These are phyloP conservation scores for Trapa bicornis DNA, from an alignment of 345 rosid genomes.

Conservation along the genomic window DNA sequence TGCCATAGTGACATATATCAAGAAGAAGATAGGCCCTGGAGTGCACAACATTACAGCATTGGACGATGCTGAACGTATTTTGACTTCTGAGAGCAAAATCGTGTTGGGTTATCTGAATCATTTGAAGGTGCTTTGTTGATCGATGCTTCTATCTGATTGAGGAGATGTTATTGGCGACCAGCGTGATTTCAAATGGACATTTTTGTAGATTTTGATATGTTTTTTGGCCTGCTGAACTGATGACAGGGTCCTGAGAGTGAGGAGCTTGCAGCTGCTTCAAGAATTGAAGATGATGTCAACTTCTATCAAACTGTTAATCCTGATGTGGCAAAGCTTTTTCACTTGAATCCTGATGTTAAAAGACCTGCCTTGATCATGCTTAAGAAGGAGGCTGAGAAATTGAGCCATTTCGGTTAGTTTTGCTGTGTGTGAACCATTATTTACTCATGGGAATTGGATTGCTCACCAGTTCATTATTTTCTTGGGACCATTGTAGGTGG, in stretches of 20 bases:
- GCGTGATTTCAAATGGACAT: background rate
- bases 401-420: conserved; percentile 68
- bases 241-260: conserved; percentile 72
- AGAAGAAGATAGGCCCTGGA: too few species aligned
- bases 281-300: conserved; percentile 80
- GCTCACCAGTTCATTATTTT: background rate
- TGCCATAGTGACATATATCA: too few species aligned
- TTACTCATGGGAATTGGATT: background rate
- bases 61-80: too few species aligned
- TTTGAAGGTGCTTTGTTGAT: conserved; percentile 51
- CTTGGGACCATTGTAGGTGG: conserved; percentile 43
- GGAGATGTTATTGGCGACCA: background rate
- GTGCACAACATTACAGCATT: too few species aligned
- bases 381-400: conserved; percentile 79
- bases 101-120: conserved; percentile 79
- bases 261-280: conserved; percentile 74
- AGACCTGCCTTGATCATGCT: conserved; percentile 74
- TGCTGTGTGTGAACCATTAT: background rate
- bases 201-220: background rate
- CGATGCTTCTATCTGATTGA: background rate
- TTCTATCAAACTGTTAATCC: conserved; percentile 86
- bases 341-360: conserved; percentile 58
- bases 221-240: background rate
- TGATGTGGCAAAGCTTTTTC: conserved; percentile 89
- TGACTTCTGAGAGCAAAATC: too few species aligned